Percentiles rank a stretch among this genome's conserved stretches.
Conservation (phyloP, 495 filamentous ascomycete genomes). For the Aspergillus cavernicola region DNA sequence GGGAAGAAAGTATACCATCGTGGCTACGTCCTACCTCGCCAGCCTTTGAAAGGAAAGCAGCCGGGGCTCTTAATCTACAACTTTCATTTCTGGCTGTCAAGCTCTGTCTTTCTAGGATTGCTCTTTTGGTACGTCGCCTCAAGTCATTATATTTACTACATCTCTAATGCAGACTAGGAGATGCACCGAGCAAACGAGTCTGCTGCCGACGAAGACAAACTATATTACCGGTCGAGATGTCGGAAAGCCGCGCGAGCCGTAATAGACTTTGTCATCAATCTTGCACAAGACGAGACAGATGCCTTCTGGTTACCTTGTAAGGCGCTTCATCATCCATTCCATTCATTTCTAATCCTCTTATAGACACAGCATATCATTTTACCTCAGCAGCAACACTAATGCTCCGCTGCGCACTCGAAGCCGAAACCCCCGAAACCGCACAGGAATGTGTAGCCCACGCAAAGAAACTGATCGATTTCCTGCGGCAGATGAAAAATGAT, state of each 20-base stretch:
- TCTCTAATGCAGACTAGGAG: neutral
- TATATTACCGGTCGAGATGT: slow-evolving; percentile 5
- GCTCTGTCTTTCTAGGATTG: slow-evolving; percentile 6
- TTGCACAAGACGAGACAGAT: neutral
- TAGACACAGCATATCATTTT: slow-evolving; percentile 6
- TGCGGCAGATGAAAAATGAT: slow-evolving; percentile 2
- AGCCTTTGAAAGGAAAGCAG: slow-evolving; percentile 2
- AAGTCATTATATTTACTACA: neutral
- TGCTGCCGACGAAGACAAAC: slow-evolving; percentile 2
- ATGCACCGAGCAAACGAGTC: neutral
- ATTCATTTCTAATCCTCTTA: too few species aligned
- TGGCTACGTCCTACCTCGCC: slow-evolving; percentile 4
- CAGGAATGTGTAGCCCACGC: slow-evolving; percentile 2
- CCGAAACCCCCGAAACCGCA: slow-evolving; percentile 3
- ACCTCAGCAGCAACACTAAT: slow-evolving; percentile 4
- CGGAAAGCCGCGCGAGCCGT: slow-evolving; percentile 4
- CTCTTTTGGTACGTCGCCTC: neutral
- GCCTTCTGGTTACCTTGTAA: slow-evolving; percentile 5
- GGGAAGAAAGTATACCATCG: slow-evolving; percentile 1
- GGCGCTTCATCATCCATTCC: too few species aligned
- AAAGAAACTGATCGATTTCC: slow-evolving; percentile 5
- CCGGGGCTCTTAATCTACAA: slow-evolving; percentile 4
- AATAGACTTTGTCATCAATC: neutral
- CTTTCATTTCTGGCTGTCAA: slow-evolving; percentile 7
- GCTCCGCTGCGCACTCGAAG: slow-evolving; percentile 6